Evolutionary conservation across 495 filamentous ascomycete genomes (phyloP).

Genomic region (Chaetomidium leptoderma): DNA sequence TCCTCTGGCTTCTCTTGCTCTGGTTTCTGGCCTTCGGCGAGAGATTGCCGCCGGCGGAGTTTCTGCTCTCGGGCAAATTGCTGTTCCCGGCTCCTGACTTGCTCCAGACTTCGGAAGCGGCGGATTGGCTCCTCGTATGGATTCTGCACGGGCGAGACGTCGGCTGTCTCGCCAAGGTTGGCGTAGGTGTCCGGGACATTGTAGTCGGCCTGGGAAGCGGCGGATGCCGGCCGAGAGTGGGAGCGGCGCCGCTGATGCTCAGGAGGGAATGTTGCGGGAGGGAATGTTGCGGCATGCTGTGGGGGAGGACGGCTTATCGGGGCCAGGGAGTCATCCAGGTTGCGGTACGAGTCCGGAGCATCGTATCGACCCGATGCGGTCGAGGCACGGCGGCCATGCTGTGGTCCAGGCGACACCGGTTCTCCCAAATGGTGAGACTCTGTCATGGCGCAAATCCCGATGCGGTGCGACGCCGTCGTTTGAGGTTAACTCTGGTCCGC

Average conservation of each 20-base stretch:
- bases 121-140: conserved; percentile 36
- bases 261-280: not conserved
- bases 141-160: conserved; percentile 44
- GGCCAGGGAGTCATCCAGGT: conserved; percentile 13
- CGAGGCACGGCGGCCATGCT: not conserved
- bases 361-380: conserved; percentile 12
- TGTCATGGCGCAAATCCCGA: not conserved
- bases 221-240: conserved; percentile 8
- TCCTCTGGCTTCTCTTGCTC: conserved; percentile 11
- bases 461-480: not conserved
- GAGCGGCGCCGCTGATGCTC: not conserved
- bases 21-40: conserved; percentile 10
- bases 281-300: not conserved
- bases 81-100: conserved; percentile 24
- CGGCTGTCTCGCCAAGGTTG: conserved; percentile 47
- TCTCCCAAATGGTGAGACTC: no score
- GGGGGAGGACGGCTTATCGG: not conserved
- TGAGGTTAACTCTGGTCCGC: no score
- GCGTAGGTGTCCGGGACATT: conserved; percentile 46
- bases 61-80: conserved; percentile 20
- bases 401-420: not conserved
- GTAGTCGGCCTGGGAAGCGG: conserved; percentile 29
- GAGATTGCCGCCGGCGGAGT: conserved; percentile 1
- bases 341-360: conserved; percentile 14
- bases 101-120: conserved; percentile 30